Conservation (phyloP, 805 yeast species). For the Candida oleophila region DNA sequence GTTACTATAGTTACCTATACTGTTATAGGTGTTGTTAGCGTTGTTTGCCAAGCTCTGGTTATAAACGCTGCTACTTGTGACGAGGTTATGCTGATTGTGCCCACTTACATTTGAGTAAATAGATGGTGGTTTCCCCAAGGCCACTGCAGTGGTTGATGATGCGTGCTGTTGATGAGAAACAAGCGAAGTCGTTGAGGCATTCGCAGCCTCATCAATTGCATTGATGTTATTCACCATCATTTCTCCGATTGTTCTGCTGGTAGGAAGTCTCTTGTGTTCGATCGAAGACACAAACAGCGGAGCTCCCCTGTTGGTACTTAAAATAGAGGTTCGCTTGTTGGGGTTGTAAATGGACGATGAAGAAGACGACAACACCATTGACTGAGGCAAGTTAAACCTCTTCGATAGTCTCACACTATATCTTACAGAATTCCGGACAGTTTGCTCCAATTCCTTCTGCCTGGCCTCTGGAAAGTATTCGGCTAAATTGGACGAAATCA, state of each 20-base stretch:
- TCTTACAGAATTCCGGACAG: slow-evolving; percentile 80
- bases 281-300: slow-evolving; percentile 3
- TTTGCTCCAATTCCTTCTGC: slow-evolving; percentile 67
- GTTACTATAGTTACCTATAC: background rate
- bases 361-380: slow-evolving; percentile 5
- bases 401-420: slow-evolving; percentile 65
- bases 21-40: background rate
- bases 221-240: slow-evolving; percentile 54
- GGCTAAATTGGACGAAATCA: slow-evolving; percentile 83
- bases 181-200: slow-evolving; percentile 4
- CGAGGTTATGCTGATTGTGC: background rate
- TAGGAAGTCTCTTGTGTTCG: slow-evolving; percentile 5
- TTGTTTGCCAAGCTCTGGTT: background rate
- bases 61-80: background rate
- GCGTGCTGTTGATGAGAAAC: background rate
- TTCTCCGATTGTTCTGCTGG: slow-evolving; percentile 59
- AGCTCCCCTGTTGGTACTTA: slow-evolving; percentile 6
- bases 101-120: slow-evolving; percentile 15
- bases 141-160: background rate
- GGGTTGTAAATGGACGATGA: slow-evolving; percentile 9
- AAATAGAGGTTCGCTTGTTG: slow-evolving; percentile 11
- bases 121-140: slow-evolving; percentile 25
- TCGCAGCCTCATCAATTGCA: slow-evolving; percentile 52
- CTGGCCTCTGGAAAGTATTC: slow-evolving; percentile 90
- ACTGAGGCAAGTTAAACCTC: slow-evolving; percentile 25